Percentiles rank a stretch among this genome's conserved stretches.
Evolutionary conservation across 768 basidiomycete genomes (phyloP).

Genomic region (Peribolospora kevripleyi): DNA sequence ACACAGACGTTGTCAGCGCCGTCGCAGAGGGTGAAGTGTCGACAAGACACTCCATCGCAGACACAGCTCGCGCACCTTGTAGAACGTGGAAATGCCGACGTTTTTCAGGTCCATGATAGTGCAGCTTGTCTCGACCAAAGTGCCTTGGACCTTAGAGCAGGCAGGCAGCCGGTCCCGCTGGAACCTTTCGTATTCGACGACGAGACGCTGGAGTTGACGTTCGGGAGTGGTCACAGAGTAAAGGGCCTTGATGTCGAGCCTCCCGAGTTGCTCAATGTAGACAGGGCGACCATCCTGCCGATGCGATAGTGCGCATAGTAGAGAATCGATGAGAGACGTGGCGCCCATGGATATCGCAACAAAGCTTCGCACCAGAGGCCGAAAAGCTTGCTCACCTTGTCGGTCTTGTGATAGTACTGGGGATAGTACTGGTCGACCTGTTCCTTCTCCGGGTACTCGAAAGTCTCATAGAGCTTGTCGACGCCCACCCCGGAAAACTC

Average conservation of each 20-base stretch:
- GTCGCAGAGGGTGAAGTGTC: neutral
- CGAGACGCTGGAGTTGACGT: constrained; percentile 65
- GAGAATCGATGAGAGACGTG: neutral
- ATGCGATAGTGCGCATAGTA: neutral
- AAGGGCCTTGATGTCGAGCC: constrained; percentile 62
- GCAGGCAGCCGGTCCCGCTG: constrained; percentile 50
- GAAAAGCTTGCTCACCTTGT: neutral
- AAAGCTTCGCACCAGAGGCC: neutral
- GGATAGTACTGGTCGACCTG: constrained; percentile 82
- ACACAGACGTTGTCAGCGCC: neutral
- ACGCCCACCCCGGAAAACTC: constrained; percentile 38
- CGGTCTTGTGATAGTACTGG: constrained; percentile 34
- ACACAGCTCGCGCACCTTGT: constrained; percentile 25
- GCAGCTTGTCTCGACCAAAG: constrained; percentile 88
- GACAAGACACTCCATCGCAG: constrained; percentile 4
- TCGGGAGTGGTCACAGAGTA: constrained; percentile 62
- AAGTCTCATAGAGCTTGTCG: constrained; percentile 51
- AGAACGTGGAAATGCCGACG: constrained; percentile 47
- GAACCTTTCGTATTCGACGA: constrained; percentile 81
- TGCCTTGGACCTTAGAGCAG: constrained; percentile 36
- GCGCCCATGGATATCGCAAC: neutral
- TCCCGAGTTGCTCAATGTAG: constrained; percentile 80
- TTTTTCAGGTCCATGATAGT: constrained; percentile 75
- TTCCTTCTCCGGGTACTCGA: constrained; percentile 59
- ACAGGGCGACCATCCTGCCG: constrained; percentile 72